Conservation (phyloP, 1,139 yeast genomes). For the Zygoascus sp. region DNA sequence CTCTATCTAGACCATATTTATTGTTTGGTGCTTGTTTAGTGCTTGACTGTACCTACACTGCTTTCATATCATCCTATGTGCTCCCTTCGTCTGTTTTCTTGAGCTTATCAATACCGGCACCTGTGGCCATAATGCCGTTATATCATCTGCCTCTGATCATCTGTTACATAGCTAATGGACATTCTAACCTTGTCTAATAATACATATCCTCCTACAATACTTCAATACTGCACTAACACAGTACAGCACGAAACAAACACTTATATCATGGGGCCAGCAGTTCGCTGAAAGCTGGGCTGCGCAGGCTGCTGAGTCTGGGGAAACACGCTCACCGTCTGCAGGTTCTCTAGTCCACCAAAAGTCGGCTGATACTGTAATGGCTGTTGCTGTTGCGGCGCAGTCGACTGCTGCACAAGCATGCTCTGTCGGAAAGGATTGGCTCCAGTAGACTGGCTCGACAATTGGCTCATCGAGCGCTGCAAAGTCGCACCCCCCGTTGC, state of each 20-base stretch:
- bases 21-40: no score
- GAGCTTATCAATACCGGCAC: no score
- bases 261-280: not conserved
- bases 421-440: slow-evolving; percentile 30
- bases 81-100: no score
- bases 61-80: no score
- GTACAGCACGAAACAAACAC: not conserved
- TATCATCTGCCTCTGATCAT: not conserved
- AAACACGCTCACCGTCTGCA: slow-evolving; percentile 29
- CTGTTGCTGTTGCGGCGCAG: slow-evolving; percentile 13
- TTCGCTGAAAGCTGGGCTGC: slow-evolving; percentile 4
- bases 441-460: slow-evolving; percentile 25
- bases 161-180: not conserved
- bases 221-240: not conserved
- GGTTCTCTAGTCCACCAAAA: slow-evolving; percentile 28
- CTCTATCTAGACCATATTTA: no score
- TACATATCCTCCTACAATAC: not conserved
- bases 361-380: slow-evolving; percentile 25
- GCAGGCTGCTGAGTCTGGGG: slow-evolving; percentile 24
- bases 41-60: no score
- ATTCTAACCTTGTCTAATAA: not conserved
- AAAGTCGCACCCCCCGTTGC: slow-evolving; percentile 16
- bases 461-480: slow-evolving; percentile 15
- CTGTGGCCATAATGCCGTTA: no score
- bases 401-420: slow-evolving; percentile 22